These are phyloP conservation scores for Trichocladium uniseriatum DNA, from an alignment of 495 filamentous ascomycete genomes.

Conservation along the genomic window DNA sequence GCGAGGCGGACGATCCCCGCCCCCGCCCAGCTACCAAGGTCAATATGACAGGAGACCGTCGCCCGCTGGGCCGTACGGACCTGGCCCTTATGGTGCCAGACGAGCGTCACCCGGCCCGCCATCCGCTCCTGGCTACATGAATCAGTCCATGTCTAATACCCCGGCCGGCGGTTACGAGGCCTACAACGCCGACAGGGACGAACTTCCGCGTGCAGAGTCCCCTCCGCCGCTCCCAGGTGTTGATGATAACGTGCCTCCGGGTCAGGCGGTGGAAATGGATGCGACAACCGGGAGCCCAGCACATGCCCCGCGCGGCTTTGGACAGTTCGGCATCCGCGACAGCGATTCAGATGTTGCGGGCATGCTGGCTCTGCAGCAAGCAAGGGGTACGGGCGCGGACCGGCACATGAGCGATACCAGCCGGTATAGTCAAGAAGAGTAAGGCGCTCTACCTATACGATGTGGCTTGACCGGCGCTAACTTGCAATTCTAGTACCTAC, in stretches of 20 bases:
- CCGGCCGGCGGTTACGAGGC: conserved; percentile 29
- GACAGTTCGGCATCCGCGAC: conserved; percentile 47
- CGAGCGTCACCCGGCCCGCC: conserved; percentile 29
- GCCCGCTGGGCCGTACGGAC: conserved; percentile 37
- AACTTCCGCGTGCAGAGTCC: conserved; percentile 47
- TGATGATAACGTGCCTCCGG: conserved; percentile 40
- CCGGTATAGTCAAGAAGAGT: conserved; percentile 66
- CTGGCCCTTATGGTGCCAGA: conserved; percentile 26
- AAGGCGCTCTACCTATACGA: conserved; percentile 29
- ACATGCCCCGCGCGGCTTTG: conserved; percentile 31
- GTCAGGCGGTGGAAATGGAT: conserved; percentile 84
- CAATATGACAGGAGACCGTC: conserved; percentile 41
- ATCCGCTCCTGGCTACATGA: conserved; percentile 31
- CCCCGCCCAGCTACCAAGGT: conserved; percentile 44
- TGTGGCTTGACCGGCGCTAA: neutral
- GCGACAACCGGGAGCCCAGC: conserved; percentile 48
- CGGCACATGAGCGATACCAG: conserved; percentile 51
- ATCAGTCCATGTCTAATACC: conserved; percentile 24
- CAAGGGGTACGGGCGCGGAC: conserved; percentile 29
- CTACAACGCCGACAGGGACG: conserved; percentile 33
- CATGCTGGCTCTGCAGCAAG: conserved; percentile 59
- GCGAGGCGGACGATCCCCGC: conserved; percentile 44
- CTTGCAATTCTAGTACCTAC: conserved; percentile 39
- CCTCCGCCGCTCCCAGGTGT: conserved; percentile 55
- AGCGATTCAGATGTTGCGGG: conserved; percentile 60